Percentiles rank a stretch among this genome's conserved stretches.
phyloP scores from a whole-genome alignment of 257 asterid genomes.

The Ajuga chamaepitys region DNA sequence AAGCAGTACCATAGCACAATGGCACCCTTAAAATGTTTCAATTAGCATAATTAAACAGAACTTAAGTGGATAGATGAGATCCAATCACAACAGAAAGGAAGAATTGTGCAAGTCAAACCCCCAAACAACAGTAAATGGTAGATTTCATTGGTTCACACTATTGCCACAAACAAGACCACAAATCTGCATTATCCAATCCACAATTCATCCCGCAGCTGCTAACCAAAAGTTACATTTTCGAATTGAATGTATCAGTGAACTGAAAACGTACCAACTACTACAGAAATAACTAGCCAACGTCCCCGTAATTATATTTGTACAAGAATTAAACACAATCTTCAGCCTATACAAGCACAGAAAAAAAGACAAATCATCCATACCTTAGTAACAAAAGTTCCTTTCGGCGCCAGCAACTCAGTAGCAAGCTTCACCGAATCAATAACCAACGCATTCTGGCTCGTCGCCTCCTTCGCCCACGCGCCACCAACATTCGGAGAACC shows the following conservation, averaged over 20 bases:
- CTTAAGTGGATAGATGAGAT: background rate
- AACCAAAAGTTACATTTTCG: background rate
- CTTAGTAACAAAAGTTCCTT: slow-evolving; percentile 85
- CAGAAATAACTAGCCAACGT: background rate
- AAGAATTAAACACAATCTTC: background rate
- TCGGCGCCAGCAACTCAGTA: slow-evolving; percentile 68
- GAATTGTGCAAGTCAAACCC: background rate
- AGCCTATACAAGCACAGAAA: background rate
- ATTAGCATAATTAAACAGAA: background rate
- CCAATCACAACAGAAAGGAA: background rate
- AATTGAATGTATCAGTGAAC: background rate
- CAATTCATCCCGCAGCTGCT: background rate
- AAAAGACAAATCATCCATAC: slow-evolving; percentile 15
- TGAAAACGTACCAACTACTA: background rate
- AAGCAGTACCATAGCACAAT: background rate
- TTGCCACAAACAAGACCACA: background rate
- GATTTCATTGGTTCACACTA: no score
- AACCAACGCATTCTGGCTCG: slow-evolving; percentile 81
- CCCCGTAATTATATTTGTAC: background rate
- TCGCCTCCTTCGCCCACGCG: slow-evolving; percentile 93
- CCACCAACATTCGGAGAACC: slow-evolving; percentile 97
- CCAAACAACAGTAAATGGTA: no score
- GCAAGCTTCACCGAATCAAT: slow-evolving; percentile 90
- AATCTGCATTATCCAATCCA: background rate
- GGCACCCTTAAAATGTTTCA: background rate